phyloP scores from a whole-genome alignment of 148 eudicot species.

The Mesembryanthemum crystallinum region DNA sequence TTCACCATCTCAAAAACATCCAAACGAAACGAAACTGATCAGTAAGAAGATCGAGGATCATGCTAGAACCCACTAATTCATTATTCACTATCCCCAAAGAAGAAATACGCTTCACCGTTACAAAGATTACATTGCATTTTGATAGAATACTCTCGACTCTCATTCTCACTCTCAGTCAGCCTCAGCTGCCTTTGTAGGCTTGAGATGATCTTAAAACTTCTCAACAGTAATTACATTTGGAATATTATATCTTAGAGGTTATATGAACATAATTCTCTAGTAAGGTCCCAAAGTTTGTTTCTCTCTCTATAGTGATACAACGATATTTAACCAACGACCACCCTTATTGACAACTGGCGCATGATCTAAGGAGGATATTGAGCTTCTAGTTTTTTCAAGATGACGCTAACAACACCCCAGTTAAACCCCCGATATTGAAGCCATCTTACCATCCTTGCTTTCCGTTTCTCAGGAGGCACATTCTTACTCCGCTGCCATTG shows the following conservation, averaged over 20 bases:
- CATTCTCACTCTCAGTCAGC: no score
- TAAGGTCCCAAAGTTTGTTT: neutral
- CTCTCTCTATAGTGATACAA: neutral
- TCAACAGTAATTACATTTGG: neutral
- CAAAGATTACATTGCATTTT: no score
- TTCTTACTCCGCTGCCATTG: constrained; percentile 64
- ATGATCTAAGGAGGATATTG: constrained; percentile 39
- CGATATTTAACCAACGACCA: neutral
- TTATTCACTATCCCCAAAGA: no score
- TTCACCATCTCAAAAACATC: constrained; percentile 1
- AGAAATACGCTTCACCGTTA: no score
- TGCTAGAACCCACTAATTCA: neutral
- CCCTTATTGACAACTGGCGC: neutral
- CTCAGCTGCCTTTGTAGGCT: no score
- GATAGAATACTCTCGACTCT: no score
- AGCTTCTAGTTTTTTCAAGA: constrained; percentile 71
- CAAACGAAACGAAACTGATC: neutral
- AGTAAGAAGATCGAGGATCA: neutral
- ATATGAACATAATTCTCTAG: neutral
- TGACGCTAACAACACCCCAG: constrained; percentile 56
- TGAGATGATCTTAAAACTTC: no score
- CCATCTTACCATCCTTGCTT: constrained; percentile 75
- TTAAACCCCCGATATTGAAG: constrained; percentile 92
- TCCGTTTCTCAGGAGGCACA: constrained; percentile 56
- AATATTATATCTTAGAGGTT: no score